Evolutionary conservation across 2,329 filamentous ascomycete genomes (phyloP).

Genomic region (Venturia carpophila): DNA sequence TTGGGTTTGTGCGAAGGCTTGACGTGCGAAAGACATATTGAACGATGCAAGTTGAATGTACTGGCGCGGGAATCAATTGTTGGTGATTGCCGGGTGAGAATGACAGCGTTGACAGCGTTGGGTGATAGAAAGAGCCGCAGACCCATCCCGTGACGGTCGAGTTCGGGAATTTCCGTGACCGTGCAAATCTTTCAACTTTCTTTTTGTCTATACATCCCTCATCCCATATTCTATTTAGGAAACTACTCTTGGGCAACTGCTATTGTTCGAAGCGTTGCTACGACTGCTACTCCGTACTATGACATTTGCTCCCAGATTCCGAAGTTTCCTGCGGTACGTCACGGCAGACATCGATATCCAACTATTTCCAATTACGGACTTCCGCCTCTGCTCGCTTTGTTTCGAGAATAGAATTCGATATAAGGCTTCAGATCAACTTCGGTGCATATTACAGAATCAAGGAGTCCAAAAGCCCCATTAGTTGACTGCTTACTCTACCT

Average conservation of each 20-base stretch:
- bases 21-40: conserved; percentile 61
- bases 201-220: not conserved
- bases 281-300: not conserved
- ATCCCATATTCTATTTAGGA: not conserved
- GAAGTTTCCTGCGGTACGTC: not conserved
- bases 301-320: not conserved
- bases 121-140: not conserved
- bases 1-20: conserved; percentile 44
- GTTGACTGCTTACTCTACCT: too few species aligned
- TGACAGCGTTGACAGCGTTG: not conserved
- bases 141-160: not conserved
- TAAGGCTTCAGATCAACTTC: too few species aligned
- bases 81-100: not conserved
- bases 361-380: too few species aligned
- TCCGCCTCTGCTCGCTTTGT: too few species aligned
- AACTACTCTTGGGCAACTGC: not conserved
- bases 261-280: not conserved
- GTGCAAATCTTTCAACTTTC: not conserved
- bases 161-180: not conserved
- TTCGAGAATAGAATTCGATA: too few species aligned
- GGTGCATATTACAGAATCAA: too few species aligned
- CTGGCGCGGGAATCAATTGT: not conserved
- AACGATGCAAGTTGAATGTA: not conserved
- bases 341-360: not conserved
- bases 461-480: too few species aligned